Conservation (phyloP, 2,329 filamentous ascomycete species). For the Talaromyces sp. region DNA sequence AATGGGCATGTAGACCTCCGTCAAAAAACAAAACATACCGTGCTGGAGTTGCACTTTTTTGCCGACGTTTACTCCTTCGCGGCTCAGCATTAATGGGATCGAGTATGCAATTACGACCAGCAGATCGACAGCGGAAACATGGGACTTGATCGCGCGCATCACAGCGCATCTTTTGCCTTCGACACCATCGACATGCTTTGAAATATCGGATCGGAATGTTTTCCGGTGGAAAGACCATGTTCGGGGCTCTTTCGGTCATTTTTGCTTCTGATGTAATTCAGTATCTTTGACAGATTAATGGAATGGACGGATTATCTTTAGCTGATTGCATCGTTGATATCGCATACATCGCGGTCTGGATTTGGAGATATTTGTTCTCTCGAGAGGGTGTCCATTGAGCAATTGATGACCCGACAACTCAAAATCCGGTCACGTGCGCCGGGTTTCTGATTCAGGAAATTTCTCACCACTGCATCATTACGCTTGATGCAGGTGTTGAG, state of each 20-base stretch:
- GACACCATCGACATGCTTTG: constrained; percentile 34
- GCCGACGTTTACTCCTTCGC: constrained; percentile 19
- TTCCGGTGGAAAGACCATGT: constrained; percentile 27
- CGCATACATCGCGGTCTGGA: neutral
- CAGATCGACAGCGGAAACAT: constrained; percentile 31
- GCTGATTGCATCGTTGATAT: neutral
- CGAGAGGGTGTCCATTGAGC: neutral
- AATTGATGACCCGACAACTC: neutral
- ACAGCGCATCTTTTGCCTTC: constrained; percentile 33
- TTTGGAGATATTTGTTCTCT: neutral
- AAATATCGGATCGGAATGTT: constrained; percentile 30
- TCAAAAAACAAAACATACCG: constrained; percentile 20
- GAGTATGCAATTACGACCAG: constrained; percentile 31
- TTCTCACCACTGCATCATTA: neutral
- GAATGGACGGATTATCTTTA: neutral
- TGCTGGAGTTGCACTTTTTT: constrained; percentile 21
- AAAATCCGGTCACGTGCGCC: neutral
- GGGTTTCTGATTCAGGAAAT: neutral
- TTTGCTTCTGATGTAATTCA: neutral
- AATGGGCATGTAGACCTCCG: neutral
- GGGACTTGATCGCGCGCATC: constrained; percentile 32
- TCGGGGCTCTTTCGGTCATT: constrained; percentile 26
- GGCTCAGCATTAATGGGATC: constrained; percentile 29
- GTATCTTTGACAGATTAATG: neutral
- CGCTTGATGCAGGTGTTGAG: neutral